Conservation (phyloP, 176 grass and related monocot genomes). For the Dendrocalamus sinicus region DNA sequence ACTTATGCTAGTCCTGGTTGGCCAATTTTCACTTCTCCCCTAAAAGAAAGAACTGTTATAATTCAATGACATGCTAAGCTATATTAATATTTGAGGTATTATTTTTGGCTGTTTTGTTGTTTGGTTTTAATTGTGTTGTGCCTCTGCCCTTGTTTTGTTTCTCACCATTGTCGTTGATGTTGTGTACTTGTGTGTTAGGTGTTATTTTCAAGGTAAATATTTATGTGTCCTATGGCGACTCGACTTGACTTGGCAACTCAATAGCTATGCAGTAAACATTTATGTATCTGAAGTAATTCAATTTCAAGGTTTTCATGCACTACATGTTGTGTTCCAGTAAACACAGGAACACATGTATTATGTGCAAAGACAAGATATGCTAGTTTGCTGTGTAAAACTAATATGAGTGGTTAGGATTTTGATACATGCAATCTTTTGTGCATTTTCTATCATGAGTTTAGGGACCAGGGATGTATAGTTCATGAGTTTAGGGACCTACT, state of each 20-base stretch:
- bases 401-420: not conserved
- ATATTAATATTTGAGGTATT: not conserved
- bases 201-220: not conserved
- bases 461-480: no score
- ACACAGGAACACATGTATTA: not conserved
- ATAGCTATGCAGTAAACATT: not conserved
- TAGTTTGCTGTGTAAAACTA: not conserved
- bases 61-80: not conserved
- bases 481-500: no score
- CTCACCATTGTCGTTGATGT: not conserved
- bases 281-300: not conserved
- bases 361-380: not conserved
- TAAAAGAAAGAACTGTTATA: not conserved
- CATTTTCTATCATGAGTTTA: not conserved
- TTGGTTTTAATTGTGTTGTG: not conserved
- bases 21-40: not conserved
- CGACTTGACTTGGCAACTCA: not conserved
- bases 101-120: not conserved
- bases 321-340: slow-evolving; percentile 7
- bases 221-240: not conserved
- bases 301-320: not conserved
- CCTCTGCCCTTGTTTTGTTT: not conserved
- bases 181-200: not conserved
- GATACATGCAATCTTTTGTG: not conserved
- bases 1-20: not conserved